phyloP scores from a whole-genome alignment of 305 asterid genomes.

The Fraxinus paxiana region DNA sequence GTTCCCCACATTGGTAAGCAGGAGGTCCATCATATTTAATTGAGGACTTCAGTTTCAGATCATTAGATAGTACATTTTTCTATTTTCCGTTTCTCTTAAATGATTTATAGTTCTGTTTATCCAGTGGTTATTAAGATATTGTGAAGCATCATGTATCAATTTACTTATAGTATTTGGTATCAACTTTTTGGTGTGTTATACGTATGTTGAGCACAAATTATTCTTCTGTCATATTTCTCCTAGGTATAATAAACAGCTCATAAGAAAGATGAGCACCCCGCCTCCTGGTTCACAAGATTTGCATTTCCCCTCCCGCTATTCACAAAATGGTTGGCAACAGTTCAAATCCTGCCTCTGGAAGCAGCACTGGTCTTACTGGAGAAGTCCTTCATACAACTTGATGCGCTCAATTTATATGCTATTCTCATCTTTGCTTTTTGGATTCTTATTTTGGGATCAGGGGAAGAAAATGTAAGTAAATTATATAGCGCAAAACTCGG shows the following conservation, averaged over 20 bases:
- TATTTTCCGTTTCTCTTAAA: background rate
- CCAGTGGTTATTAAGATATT: background rate
- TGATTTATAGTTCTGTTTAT: background rate
- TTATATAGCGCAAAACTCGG: background rate
- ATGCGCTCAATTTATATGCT: conserved; percentile 39
- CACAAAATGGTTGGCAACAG: conserved; percentile 50
- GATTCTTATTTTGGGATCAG: conserved; percentile 51
- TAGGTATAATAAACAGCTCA: conserved; percentile 47
- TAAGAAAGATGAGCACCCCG: conserved; percentile 39
- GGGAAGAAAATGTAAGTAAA: conserved; percentile 44
- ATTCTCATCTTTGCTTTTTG: conserved; percentile 37
- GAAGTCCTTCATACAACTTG: conserved; percentile 64
- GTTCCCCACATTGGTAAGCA: background rate
- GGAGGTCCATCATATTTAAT: background rate
- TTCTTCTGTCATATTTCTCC: conserved; percentile 10
- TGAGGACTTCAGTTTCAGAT: background rate
- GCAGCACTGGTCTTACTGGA: conserved; percentile 62
- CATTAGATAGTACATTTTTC: background rate
- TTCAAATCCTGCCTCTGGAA: conserved; percentile 68
- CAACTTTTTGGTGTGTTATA: background rate
- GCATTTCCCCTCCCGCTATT: conserved; percentile 43
- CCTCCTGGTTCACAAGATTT: conserved; percentile 44
- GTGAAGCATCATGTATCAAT: background rate
- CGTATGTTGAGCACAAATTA: background rate
- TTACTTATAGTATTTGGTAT: background rate